Conservation (phyloP, 2,329 filamentous ascomycete genomes). For the Huntiella moniliformis region DNA sequence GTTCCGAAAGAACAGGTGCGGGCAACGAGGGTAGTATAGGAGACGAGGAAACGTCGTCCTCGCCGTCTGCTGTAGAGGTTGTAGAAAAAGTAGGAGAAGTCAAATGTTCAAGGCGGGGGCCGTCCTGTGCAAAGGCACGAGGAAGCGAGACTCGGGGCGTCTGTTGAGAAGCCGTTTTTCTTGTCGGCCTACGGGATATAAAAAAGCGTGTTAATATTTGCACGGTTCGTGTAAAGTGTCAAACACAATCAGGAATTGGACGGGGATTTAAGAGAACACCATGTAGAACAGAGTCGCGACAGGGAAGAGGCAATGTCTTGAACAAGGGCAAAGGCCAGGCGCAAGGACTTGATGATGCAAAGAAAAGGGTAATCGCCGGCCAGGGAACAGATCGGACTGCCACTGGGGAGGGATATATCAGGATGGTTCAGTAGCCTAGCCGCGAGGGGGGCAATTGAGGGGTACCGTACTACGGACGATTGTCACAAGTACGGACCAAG, state of each 20-base stretch:
- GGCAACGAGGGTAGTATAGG: slow-evolving; percentile 40
- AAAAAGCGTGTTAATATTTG: too few species aligned
- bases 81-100: slow-evolving; percentile 41
- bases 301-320: neutral
- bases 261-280: too few species aligned
- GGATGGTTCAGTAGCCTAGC: too few species aligned
- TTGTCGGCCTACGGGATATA: slow-evolving; percentile 15
- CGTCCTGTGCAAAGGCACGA: slow-evolving; percentile 44
- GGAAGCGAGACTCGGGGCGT: slow-evolving; percentile 27
- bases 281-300: too few species aligned
- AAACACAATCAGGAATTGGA: too few species aligned
- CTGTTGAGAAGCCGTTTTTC: slow-evolving; percentile 38
- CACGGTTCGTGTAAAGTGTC: too few species aligned
- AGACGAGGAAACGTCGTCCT: slow-evolving; percentile 29
- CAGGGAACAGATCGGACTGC: neutral
- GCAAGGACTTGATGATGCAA: slow-evolving; percentile 1
- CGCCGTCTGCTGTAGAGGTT: slow-evolving; percentile 41
- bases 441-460: too few species aligned
- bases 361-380: slow-evolving; percentile 1
- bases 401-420: too few species aligned
- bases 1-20: slow-evolving; percentile 37
- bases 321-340: slow-evolving; percentile 1
- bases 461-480: too few species aligned
- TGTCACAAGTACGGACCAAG: too few species aligned
- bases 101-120: slow-evolving; percentile 23